phyloP scores from a whole-genome alignment of 306 rosid species.

The Malus sylvestris region DNA sequence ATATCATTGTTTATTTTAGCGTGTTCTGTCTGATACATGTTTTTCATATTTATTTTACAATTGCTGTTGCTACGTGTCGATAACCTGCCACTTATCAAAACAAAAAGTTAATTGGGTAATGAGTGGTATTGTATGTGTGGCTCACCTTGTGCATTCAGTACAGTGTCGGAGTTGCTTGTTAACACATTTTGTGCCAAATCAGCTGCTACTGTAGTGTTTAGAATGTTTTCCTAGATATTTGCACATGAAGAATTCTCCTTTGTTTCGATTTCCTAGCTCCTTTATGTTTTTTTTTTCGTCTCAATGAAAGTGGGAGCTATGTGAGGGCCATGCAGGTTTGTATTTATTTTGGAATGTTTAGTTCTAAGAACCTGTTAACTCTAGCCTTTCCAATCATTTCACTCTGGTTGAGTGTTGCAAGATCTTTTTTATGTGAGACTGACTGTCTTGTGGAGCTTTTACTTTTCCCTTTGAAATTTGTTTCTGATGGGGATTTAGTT shows the following conservation, averaged over 20 bases:
- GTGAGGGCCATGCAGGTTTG: neutral
- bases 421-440: neutral
- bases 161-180: neutral
- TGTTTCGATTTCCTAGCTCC: neutral
- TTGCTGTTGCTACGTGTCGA: neutral
- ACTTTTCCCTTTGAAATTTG: neutral
- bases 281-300: neutral
- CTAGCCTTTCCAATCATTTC: neutral
- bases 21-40: neutral
- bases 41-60: neutral
- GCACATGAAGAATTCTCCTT: neutral
- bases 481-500: constrained; percentile 15
- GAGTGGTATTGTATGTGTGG: neutral
- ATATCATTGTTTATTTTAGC: neutral
- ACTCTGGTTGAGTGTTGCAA: neutral
- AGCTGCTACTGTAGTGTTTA: neutral
- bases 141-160: neutral
- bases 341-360: neutral
- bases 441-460: neutral
- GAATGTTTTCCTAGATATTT: neutral
- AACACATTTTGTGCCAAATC: neutral
- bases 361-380: neutral
- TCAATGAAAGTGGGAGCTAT: neutral
- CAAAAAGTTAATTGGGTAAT: neutral
- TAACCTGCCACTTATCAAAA: neutral